Evolutionary conservation across 345 rosid species (phyloP).

Genomic region (Sisymbrium irio): DNA sequence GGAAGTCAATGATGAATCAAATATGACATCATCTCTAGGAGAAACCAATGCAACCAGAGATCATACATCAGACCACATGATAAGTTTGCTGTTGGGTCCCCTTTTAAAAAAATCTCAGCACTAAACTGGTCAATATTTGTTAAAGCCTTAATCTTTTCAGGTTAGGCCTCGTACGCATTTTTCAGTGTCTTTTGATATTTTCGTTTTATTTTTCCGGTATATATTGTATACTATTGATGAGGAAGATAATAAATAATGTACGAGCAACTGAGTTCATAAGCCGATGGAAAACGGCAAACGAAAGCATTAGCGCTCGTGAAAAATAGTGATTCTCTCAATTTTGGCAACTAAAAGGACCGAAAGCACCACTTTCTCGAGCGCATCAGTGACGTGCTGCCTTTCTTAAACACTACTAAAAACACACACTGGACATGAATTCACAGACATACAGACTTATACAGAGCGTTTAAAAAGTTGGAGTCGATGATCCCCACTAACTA

Average conservation of each 20-base stretch:
- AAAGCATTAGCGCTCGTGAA: constrained; percentile 37
- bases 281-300: constrained; percentile 27
- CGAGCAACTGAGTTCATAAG: constrained; percentile 36
- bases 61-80: constrained; percentile 14
- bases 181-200: neutral
- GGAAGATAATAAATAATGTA: neutral
- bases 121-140: neutral
- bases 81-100: constrained; percentile 23
- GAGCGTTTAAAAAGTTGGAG: neutral
- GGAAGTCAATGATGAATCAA: neutral
- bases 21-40: neutral
- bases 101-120: constrained; percentile 8
- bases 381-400: constrained; percentile 39
- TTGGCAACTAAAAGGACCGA: constrained; percentile 43
- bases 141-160: neutral
- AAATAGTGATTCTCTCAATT: neutral
- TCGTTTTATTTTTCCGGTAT: too few relatives aligned
- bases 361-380: constrained; percentile 40
- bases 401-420: too few relatives aligned
- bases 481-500: neutral
- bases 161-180: neutral
- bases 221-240: too few relatives aligned
- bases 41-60: neutral
- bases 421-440: neutral
- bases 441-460: neutral